Conservation (phyloP, 2,329 filamentous ascomycete genomes). For the Blastomyces silverae region DNA sequence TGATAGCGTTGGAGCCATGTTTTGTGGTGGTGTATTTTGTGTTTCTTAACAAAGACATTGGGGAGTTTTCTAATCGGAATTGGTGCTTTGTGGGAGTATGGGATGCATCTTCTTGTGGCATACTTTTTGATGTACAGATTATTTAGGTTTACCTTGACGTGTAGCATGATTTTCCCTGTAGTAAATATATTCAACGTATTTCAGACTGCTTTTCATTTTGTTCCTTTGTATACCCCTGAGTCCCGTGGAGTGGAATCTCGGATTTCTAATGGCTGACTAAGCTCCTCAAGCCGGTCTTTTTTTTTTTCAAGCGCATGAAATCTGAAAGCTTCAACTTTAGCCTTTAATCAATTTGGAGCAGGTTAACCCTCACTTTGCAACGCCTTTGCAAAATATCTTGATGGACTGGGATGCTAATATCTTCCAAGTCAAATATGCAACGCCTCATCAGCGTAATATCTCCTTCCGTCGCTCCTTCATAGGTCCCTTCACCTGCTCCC, state of each 20-base stretch:
- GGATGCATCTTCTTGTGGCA: background rate
- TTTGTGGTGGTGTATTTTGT: background rate
- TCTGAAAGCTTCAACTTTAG: background rate
- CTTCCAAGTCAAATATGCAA: conserved; percentile 12
- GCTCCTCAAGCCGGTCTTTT: background rate
- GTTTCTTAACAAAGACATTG: background rate
- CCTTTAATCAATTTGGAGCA: background rate
- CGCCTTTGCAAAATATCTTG: background rate
- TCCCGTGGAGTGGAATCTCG: background rate
- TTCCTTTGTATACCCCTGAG: too few relatives aligned
- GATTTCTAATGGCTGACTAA: conserved; percentile 7
- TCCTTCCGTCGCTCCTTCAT: conserved; percentile 23
- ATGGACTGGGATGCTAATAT: conserved; percentile 8
- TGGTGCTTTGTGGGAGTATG: background rate
- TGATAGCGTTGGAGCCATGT: conserved; percentile 19
- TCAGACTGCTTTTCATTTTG: background rate
- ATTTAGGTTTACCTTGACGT: background rate
- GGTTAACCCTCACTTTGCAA: conserved; percentile 1
- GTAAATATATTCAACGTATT: background rate
- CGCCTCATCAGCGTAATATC: conserved; percentile 6
- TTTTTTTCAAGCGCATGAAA: background rate
- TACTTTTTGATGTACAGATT: background rate
- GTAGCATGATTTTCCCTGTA: background rate
- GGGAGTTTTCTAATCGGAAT: background rate
- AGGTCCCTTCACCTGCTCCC: conserved; percentile 27